These are phyloP conservation scores for Serendipita indica DNA, from an alignment of 768 basidiomycete genomes.

Conservation along the genomic window DNA sequence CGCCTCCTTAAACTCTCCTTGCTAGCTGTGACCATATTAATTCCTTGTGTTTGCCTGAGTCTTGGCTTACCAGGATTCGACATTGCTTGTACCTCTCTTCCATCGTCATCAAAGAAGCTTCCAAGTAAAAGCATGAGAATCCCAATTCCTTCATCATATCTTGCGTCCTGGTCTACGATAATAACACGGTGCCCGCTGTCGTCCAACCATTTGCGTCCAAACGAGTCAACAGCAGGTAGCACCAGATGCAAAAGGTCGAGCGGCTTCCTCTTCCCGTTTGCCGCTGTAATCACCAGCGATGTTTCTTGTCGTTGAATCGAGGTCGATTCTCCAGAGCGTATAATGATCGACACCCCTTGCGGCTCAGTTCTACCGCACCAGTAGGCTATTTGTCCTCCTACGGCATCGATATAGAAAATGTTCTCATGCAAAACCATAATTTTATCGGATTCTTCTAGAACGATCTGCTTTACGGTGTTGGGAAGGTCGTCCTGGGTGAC, in stretches of 20 bases:
- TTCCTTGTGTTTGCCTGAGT: background rate
- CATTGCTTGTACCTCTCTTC: background rate
- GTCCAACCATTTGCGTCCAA: constrained; percentile 30
- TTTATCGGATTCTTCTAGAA: too few species aligned
- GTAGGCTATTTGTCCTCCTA: too few species aligned
- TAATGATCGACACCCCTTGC: too few species aligned
- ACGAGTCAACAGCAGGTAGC: constrained; percentile 36
- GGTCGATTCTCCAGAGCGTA: too few species aligned
- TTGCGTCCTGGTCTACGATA: constrained; percentile 46
- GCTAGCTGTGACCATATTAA: constrained; percentile 18
- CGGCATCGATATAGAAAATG: too few species aligned
- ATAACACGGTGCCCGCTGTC: constrained; percentile 30
- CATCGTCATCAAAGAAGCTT: background rate
- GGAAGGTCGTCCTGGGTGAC: constrained; percentile 37
- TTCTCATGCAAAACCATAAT: too few species aligned
- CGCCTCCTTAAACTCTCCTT: constrained; percentile 58
- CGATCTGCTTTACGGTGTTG: constrained; percentile 24
- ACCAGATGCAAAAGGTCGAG: constrained; percentile 32
- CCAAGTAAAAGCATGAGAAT: constrained; percentile 7
- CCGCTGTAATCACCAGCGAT: constrained; percentile 7
- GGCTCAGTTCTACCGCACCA: too few species aligned
- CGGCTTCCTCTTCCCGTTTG: constrained; percentile 41
- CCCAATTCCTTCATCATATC: constrained; percentile 33
- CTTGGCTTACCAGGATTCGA: background rate
- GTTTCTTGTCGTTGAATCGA: background rate